Conservation (phyloP, 2,329 filamentous ascomycete genomes). For the Sarocladium oryzae region DNA sequence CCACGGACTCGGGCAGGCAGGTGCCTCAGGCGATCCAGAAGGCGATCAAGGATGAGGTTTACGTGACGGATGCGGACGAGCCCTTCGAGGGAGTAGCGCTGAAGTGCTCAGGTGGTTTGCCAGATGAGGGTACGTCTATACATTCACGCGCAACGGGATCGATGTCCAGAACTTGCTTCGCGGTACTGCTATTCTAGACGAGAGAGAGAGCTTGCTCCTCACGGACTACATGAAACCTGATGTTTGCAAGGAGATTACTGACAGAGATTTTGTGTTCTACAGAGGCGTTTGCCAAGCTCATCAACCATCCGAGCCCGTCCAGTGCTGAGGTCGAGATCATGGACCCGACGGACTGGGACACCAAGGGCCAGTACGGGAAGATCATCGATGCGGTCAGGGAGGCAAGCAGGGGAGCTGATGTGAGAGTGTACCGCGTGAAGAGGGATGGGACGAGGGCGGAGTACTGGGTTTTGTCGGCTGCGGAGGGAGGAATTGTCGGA, state of each 20-base stretch:
- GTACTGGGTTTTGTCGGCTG: conserved; percentile 71
- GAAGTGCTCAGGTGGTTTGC: conserved; percentile 48
- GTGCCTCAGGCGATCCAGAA: conserved; percentile 54
- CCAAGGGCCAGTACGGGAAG: conserved; percentile 59
- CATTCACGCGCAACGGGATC: too few species aligned
- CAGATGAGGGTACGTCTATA: conserved; percentile 50
- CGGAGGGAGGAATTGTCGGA: conserved; percentile 62
- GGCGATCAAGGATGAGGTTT: conserved; percentile 51
- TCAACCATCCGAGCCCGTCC: conserved; percentile 49
- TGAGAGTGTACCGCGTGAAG: conserved; percentile 68
- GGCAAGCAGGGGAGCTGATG: conserved; percentile 56
- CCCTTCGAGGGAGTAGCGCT: conserved; percentile 73
- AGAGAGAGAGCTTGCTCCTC: too few species aligned
- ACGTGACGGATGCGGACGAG: conserved; percentile 78
- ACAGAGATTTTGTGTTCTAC: conserved; percentile 2
- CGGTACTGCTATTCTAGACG: too few species aligned
- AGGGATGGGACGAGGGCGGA: conserved; percentile 59
- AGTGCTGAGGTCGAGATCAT: conserved; percentile 57
- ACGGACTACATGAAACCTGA: too few species aligned
- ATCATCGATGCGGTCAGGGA: conserved; percentile 63
- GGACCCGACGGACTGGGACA: conserved; percentile 67
- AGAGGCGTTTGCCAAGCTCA: conserved; percentile 66
- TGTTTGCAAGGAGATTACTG: too few species aligned
- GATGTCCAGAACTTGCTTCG: too few species aligned
- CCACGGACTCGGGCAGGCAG: conserved; percentile 44